Conservation (phyloP, 257 asterid genomes). For the Lycium ferocissimum region DNA sequence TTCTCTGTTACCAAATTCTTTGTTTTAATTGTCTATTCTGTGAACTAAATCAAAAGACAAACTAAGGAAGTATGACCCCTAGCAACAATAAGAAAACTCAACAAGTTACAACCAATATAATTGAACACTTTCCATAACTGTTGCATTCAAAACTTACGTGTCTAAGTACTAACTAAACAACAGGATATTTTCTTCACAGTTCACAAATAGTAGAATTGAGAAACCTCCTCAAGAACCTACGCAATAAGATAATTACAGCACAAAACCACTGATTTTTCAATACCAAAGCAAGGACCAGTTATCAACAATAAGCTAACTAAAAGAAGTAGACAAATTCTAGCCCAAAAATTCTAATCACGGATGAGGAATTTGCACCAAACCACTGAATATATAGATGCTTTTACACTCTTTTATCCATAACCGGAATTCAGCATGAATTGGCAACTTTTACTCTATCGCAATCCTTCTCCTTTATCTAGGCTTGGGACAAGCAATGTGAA, state of each 20-base stretch:
- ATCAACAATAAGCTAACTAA: neutral
- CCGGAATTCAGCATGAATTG: neutral
- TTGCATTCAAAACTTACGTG: neutral
- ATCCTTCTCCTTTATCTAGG: neutral
- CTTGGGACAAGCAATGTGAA: neutral
- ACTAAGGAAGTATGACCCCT: neutral
- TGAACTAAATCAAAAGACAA: slow-evolving; percentile 11
- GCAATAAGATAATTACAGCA: too few species aligned
- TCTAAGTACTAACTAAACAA: too few species aligned
- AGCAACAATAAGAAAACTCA: neutral
- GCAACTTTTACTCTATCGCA: too few species aligned
- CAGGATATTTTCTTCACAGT: neutral
- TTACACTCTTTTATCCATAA: neutral
- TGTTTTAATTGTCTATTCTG: neutral
- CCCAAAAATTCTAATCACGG: neutral
- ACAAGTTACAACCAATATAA: neutral
- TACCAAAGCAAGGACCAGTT: neutral
- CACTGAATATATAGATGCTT: neutral
- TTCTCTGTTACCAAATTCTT: neutral
- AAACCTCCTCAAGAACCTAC: neutral
- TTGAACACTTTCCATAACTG: neutral
- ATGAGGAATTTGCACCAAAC: neutral
- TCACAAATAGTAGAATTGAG: neutral
- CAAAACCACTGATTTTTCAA: neutral
- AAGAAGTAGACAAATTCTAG: neutral